A percentile compares a stretch with the other conserved stretches of the same genome.
These are phyloP conservation scores for Inga laurina DNA, from an alignment of 306 rosid genomes.

Conservation along the genomic window DNA sequence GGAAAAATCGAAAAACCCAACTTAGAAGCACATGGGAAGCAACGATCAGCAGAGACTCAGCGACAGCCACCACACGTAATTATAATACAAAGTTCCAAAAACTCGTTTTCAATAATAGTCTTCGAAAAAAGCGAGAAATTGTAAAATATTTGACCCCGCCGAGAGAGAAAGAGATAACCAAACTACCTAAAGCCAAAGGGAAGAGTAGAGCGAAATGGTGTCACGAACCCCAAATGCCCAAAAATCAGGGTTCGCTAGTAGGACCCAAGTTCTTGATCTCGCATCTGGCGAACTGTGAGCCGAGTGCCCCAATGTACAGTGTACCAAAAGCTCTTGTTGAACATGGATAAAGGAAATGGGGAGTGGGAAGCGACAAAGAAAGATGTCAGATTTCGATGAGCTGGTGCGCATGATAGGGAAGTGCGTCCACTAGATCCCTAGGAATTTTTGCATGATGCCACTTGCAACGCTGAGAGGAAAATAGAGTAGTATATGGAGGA, in stretches of 20 bases:
- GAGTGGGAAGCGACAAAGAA: not conserved
- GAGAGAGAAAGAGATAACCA: conserved; percentile 14
- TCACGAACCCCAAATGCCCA: not conserved
- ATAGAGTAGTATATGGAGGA: not conserved
- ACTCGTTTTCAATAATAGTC: not conserved
- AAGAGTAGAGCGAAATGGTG: conserved; percentile 33
- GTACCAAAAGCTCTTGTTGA: not conserved
- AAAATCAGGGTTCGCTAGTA: conserved; percentile 23
- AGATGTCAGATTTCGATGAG: conserved; percentile 38
- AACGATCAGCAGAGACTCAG: conserved; percentile 33
- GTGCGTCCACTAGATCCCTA: conserved; percentile 54
- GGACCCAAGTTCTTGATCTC: conserved; percentile 37
- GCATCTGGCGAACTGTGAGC: not conserved
- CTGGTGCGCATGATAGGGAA: conserved; percentile 77
- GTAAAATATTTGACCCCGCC: conserved; percentile 26
- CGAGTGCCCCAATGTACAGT: not conserved
- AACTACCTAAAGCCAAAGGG: not conserved
- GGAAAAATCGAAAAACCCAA: conserved; percentile 44
- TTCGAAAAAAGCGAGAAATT: conserved; percentile 39
- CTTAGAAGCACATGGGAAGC: conserved; percentile 70
- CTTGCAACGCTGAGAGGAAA: conserved; percentile 17
- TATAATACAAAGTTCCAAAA: conserved; percentile 45
- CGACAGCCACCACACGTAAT: conserved; percentile 44
- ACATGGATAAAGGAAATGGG: conserved; percentile 23
- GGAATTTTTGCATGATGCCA: conserved; percentile 23